Evolutionary conservation across 176 grass and related monocot genomes (phyloP), one percentile per base, ranked within the genome.

Genomic region (Miscanthus lutarioriparius): DNA sequence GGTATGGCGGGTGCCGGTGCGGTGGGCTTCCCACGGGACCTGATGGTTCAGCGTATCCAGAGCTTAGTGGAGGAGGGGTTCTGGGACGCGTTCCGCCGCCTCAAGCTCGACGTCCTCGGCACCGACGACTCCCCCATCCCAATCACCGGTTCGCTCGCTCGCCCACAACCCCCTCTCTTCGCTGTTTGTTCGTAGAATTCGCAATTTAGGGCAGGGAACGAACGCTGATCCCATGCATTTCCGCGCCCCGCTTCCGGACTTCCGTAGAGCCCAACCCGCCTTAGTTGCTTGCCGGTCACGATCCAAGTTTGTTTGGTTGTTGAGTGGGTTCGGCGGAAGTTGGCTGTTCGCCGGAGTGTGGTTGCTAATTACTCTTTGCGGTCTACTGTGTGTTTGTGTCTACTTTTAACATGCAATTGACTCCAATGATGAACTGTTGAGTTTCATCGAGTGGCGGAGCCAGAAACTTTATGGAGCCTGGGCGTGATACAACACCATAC

Each of bases 21-120:
- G 39, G 39, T 6, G 76, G 49, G 27, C 35, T 27, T 59, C 30
- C 63, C 65, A 51, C 73, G 44, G 56, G 43, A 56, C 45, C 83
- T 90, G 36, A 19, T 4, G 56, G 45, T 74, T 4, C 37, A 45
- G 36, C 14, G 67, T 0, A 73, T 94, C 10, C 20, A 61, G 12
- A 47, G 70, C 79, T 37, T 69, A 45, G 75, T 54, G 70, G 78
- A 83, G 27, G 67, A 23, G 56, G 79, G 39, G 1, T 98, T 98
- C 73, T 83, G 96, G 85, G 74, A 85, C 43, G 85, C 87, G 20
- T 81, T 98, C 68, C 89, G 87, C 61, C 54, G 81, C 69, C 87
- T 90, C 74, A 98, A 98, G 85, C 91, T 98, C 51, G 93, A 98
- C 74, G 85, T 92, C 75, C 89, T 98, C 77, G 77, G 93, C 83